These are phyloP conservation scores for Eimeria maxima DNA, from an alignment of 169 alveolate species.

Conservation along the genomic window DNA sequence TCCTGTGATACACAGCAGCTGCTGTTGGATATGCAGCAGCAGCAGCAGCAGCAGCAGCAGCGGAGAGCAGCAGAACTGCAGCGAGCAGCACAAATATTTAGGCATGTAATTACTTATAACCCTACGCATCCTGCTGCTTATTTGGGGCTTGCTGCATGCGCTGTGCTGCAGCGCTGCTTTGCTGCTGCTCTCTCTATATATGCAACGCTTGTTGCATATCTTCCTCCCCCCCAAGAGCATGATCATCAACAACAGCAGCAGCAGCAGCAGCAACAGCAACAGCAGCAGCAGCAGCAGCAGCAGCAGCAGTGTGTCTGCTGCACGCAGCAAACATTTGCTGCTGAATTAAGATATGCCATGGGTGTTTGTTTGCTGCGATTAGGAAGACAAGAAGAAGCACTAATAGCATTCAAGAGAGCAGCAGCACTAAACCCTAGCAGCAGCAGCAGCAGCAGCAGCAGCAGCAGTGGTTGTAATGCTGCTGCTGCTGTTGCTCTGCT, in stretches of 20 bases:
- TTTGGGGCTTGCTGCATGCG: conserved; percentile 79
- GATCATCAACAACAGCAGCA: too few relatives aligned
- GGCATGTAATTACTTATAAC: not conserved
- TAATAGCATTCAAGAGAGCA: conserved; percentile 49
- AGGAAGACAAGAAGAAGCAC: conserved; percentile 24
- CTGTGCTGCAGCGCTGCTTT: conserved; percentile 75
- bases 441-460: too few relatives aligned
- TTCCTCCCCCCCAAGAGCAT: not conserved
- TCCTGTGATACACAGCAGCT: conserved; percentile 4
- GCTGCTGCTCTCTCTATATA: conserved; percentile 39
- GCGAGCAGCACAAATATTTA: conserved; percentile 56
- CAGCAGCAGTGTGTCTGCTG: not conserved
- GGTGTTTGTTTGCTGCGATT: conserved; percentile 56
- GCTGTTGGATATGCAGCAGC: too few relatives aligned
- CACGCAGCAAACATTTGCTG: conserved; percentile 12
- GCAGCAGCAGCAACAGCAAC: too few relatives aligned
- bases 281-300: too few relatives aligned
- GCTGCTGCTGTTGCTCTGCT: not conserved
- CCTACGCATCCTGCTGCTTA: conserved; percentile 63
- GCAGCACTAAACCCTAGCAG: conserved; percentile 9
- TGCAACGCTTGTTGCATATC: conserved; percentile 57
- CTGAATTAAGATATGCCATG: conserved; percentile 54
- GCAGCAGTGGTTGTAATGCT: too few relatives aligned
- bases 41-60: conserved; percentile 51
- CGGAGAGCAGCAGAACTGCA: conserved; percentile 44